Evolutionary conservation across 176 grass and related monocot species (phyloP), one percentile per base, ranked within the genome.

Genomic region (Phoenix dactylifera): DNA sequence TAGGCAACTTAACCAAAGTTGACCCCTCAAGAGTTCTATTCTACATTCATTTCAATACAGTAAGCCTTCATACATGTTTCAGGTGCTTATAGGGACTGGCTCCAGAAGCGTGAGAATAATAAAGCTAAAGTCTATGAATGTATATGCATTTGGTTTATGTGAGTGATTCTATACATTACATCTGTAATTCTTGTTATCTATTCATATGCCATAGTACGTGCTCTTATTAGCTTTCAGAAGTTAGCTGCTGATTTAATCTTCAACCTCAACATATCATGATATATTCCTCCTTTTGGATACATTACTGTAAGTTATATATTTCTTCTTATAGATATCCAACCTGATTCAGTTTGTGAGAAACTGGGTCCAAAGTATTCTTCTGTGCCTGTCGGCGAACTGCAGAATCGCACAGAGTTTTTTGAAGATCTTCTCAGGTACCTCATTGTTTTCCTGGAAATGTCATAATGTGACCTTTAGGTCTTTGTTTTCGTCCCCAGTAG

Each of bases 61-160:
- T 14, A 44, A 44, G 35, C 2, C 35, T 44, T 44, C 35, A 14
- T 44, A 14, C 23, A 76, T 74, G 51, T 52, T 81, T 17, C 72
- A 98, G 93, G 70, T 98, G 28, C 93, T 98, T 81, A 84, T 98
- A 18, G 93, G 87, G 22, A 83, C 86, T 64, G 93, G 87, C 72
- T 98, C 80, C 62, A 91, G 84, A 80, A 79, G 76, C 55, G 80
- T 98, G 73, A 85, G 71, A 79, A 80, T 98, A 68, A 88, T 98
- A 83, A 91, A 50, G 50, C 55, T 98, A 9, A 98, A 92, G 66
- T 80, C 83, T 70, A 59, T 98, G 75, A 81, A 92, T 49, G 72
- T 98, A 32, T 98, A 92, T 7, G 93, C 93, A 71, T 98, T 98
- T 76, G 93, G 93, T 71, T 75, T 98, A 89, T 98, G 93, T 98